phyloP scores from a whole-genome alignment of 345 rosid species.

The Salix exigua region DNA sequence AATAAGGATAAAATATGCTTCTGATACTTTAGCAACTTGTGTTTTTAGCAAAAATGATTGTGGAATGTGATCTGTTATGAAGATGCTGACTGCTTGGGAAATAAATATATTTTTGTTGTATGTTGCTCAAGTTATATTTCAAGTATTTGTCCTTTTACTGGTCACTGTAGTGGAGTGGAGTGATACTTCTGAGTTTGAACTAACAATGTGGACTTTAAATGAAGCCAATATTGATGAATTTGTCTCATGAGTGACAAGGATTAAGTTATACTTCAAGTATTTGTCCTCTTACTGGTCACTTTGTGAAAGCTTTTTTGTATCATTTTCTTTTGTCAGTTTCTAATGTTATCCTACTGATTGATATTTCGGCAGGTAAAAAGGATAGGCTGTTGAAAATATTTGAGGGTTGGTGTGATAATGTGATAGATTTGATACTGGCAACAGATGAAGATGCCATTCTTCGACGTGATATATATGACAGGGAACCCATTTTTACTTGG shows the following conservation, averaged over 20 bases:
- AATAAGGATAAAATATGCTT: background rate
- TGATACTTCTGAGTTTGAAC: background rate
- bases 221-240: background rate
- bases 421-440: conserved; percentile 61
- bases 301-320: background rate
- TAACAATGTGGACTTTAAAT: background rate
- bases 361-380: conserved; percentile 55
- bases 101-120: background rate
- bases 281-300: background rate
- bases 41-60: background rate
- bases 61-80: background rate
- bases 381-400: conserved; percentile 79
- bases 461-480: conserved; percentile 86
- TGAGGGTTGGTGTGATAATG: conserved; percentile 91
- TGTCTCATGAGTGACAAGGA: background rate
- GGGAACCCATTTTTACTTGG: conserved; percentile 67
- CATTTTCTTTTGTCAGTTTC: background rate
- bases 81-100: background rate
- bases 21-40: background rate
- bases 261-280: background rate
- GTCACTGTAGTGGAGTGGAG: background rate
- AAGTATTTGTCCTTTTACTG: background rate
- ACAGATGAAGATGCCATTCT: conserved; percentile 79
- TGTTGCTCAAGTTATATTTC: background rate
- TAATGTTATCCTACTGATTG: background rate